These are phyloP conservation scores for Salix suchowensis DNA, from an alignment of 345 rosid genomes.

Conservation along the genomic window DNA sequence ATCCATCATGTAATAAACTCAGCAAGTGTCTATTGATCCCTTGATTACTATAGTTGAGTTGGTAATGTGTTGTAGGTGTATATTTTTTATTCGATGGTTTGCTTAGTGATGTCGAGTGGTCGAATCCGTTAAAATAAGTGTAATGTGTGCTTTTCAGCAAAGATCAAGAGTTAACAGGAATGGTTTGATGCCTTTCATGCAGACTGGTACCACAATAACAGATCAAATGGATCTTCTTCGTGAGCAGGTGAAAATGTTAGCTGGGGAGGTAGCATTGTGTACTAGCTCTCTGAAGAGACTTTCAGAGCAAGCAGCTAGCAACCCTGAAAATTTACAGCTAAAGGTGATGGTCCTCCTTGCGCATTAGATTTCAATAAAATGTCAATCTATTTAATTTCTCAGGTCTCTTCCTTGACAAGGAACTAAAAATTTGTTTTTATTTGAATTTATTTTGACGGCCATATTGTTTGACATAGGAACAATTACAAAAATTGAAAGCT, in stretches of 20 bases:
- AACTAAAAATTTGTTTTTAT: neutral
- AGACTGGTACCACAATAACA: slow-evolving; percentile 52
- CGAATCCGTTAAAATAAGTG: neutral
- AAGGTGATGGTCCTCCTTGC: slow-evolving; percentile 25
- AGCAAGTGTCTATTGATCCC: neutral
- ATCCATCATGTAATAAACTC: no score
- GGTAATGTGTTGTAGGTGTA: no score
- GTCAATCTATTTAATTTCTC: neutral
- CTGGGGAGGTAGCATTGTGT: slow-evolving; percentile 66
- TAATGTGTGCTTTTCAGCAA: neutral
- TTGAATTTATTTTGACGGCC: slow-evolving; percentile 6
- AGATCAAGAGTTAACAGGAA: slow-evolving; percentile 14
- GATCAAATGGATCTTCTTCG: slow-evolving; percentile 75
- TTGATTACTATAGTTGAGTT: neutral
- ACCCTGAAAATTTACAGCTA: slow-evolving; percentile 46
- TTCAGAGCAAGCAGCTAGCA: slow-evolving; percentile 42
- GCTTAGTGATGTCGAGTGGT: no score
- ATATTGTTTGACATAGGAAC: slow-evolving; percentile 36
- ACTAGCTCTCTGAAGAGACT: slow-evolving; percentile 63
- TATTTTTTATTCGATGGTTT: no score
- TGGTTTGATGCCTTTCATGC: slow-evolving; percentile 17
- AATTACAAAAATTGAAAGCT: slow-evolving; percentile 50
- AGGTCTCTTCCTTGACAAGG: neutral
- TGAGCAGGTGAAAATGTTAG: slow-evolving; percentile 72
- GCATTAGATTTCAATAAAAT: slow-evolving; percentile 3